phyloP scores from a whole-genome alignment of 352 stramenopile species.

The Phytophthora cryptogea region DNA sequence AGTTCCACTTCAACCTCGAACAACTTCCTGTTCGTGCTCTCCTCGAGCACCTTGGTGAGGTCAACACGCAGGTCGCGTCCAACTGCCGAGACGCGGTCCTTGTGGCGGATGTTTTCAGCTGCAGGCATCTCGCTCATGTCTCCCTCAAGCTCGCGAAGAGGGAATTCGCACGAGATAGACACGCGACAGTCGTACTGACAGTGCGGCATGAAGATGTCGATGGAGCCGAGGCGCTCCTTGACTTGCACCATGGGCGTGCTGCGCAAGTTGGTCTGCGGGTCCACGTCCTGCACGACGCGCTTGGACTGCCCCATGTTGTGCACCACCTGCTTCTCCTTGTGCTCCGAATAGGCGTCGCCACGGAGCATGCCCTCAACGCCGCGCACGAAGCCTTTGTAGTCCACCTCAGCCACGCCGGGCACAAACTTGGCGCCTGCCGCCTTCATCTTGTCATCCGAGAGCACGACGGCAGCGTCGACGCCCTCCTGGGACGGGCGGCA shows the following conservation, averaged over 20 bases:
- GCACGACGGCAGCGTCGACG: conserved; percentile 70
- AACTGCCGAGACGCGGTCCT: conserved; percentile 79
- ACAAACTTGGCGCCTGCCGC: conserved; percentile 80
- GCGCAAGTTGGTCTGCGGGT: conserved; percentile 57
- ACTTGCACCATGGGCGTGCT: conserved; percentile 64
- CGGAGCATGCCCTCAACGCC: conserved; percentile 71
- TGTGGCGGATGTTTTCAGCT: conserved; percentile 75
- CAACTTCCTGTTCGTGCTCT: conserved; percentile 67
- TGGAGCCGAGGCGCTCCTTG: conserved; percentile 80
- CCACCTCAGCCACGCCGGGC: conserved; percentile 66
- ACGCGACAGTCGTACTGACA: conserved; percentile 87
- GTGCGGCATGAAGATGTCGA: conserved; percentile 88
- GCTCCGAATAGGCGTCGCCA: conserved; percentile 69
- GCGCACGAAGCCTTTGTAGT: conserved; percentile 74
- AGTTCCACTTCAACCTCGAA: conserved; percentile 87
- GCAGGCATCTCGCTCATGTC: conserved; percentile 66
- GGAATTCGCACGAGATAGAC: conserved; percentile 85
- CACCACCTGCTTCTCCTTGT: conserved; percentile 81
- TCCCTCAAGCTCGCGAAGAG: conserved; percentile 53
- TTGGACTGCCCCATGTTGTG: conserved; percentile 80
- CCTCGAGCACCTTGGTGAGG: conserved; percentile 80
- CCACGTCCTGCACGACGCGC: conserved; percentile 77
- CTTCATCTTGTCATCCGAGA: conserved; percentile 80
- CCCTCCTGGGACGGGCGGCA: conserved; percentile 76
- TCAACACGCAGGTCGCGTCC: conserved; percentile 82